These are phyloP conservation scores for Harrya chromipes DNA, from an alignment of 768 basidiomycete species.

Conservation along the genomic window DNA sequence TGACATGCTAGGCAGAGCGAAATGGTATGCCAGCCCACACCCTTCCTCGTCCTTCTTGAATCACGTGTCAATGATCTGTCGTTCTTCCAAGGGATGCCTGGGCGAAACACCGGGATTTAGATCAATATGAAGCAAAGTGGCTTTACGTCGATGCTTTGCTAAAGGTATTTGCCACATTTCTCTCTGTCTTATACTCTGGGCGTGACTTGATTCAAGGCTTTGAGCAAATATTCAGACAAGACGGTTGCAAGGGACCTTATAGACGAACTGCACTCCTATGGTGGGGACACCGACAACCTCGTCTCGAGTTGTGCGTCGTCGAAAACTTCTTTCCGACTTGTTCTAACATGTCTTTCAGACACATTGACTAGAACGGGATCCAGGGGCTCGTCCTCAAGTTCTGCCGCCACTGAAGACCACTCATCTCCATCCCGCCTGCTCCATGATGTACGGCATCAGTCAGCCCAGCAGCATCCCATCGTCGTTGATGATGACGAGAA, in stretches of 20 bases:
- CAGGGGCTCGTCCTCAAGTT: slow-evolving; percentile 60
- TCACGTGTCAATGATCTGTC: slow-evolving; percentile 21
- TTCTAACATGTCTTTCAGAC: slow-evolving; percentile 18
- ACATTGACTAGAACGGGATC: slow-evolving; percentile 43
- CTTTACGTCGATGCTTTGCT: slow-evolving; percentile 85
- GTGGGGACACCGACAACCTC: slow-evolving; percentile 62
- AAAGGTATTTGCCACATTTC: slow-evolving; percentile 48
- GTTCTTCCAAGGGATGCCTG: slow-evolving; percentile 75
- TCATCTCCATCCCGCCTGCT: slow-evolving; percentile 16
- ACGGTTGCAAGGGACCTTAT: slow-evolving; percentile 73
- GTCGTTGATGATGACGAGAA: slow-evolving; percentile 32
- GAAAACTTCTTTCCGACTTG: neutral
- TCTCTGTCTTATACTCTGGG: neutral
- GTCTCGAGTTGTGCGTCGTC: slow-evolving; percentile 57
- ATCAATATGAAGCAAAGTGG: slow-evolving; percentile 79
- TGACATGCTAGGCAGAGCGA: slow-evolving; percentile 90
- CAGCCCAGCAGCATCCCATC: slow-evolving; percentile 13
- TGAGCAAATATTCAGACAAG: slow-evolving; percentile 81
- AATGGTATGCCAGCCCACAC: slow-evolving; percentile 59
- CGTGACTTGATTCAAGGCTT: slow-evolving; percentile 45
- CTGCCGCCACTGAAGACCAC: slow-evolving; percentile 48
- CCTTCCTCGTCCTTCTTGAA: slow-evolving; percentile 5
- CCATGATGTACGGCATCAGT: slow-evolving; percentile 13
- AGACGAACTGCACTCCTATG: slow-evolving; percentile 73
- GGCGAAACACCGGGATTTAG: slow-evolving; percentile 87